A percentile compares a stretch with the other conserved stretches of the same genome.
These are phyloP conservation scores for Rhodomyrtus psidioides DNA, from an alignment of 441 rosid species.

Conservation along the genomic window DNA sequence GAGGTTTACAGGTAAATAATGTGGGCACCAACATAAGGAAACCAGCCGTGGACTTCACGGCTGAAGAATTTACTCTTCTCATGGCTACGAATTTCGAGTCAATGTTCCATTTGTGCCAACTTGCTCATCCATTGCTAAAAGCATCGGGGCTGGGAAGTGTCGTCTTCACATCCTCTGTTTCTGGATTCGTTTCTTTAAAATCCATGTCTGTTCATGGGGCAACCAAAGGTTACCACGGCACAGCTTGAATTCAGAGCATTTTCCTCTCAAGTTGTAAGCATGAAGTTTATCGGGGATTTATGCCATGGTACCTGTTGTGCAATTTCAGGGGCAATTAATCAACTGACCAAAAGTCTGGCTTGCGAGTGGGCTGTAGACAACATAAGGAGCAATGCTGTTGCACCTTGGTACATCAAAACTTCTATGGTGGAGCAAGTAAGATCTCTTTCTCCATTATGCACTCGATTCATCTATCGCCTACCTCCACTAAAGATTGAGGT, in stretches of 20 bases:
- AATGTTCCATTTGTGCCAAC: constrained; percentile 58
- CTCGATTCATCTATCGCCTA: not conserved
- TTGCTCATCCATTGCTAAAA: constrained; percentile 52
- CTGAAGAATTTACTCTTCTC: constrained; percentile 47
- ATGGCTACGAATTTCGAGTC: constrained; percentile 64
- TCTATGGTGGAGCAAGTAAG: constrained; percentile 59
- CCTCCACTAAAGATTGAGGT: not conserved
- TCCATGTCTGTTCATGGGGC: constrained; percentile 62
- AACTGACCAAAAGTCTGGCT: constrained; percentile 48
- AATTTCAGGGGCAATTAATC: constrained; percentile 53
- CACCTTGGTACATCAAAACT: constrained; percentile 68
- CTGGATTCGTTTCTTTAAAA: constrained; percentile 62
- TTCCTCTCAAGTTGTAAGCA: not conserved
- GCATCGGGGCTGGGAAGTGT: constrained; percentile 45
- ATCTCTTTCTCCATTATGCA: not conserved
- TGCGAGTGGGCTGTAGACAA: constrained; percentile 67
- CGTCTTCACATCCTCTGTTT: constrained; percentile 61
- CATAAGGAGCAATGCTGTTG: constrained; percentile 55
- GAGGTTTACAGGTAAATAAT: constrained; percentile 45
- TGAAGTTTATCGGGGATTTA: not conserved
- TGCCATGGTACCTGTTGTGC: not conserved
- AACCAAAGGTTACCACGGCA: constrained; percentile 48
- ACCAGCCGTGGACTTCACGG: constrained; percentile 47
- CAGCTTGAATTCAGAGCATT: not conserved
- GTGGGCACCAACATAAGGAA: constrained; percentile 66